A percentile compares a stretch with the other conserved stretches of the same genome.
Evolutionary conservation across 805 yeast genomes (phyloP).

Genomic region (Geotrichum ghanense): DNA sequence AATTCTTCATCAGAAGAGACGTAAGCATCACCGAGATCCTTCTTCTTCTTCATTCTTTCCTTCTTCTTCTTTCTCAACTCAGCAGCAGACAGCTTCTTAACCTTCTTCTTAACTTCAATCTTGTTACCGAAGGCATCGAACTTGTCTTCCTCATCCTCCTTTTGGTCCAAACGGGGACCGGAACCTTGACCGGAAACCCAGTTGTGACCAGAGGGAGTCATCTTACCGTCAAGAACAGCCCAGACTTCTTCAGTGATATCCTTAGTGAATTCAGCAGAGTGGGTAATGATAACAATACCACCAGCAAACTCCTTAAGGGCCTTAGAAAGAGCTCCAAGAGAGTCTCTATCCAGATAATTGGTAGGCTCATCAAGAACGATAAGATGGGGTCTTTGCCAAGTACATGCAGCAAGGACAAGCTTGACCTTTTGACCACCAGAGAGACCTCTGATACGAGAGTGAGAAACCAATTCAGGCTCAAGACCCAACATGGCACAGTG

Average conservation of each 20-base stretch:
- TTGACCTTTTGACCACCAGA: constrained; percentile 99
- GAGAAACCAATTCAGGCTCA: constrained; percentile 98
- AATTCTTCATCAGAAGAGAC: constrained; percentile 93
- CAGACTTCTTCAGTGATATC: constrained; percentile 99
- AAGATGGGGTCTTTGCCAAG: constrained; percentile 99
- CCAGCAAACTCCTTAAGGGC: constrained; percentile 98
- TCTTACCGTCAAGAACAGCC: constrained; percentile 96
- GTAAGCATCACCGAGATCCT: constrained; percentile 98
- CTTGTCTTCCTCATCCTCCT: constrained; percentile 89
- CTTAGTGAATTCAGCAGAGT: constrained; percentile 99
- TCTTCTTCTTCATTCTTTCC: constrained; percentile 99
- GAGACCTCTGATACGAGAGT: constrained; percentile 99
- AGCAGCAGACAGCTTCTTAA: constrained; percentile 94
- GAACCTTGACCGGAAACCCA: constrained; percentile 99
- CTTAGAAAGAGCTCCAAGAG: constrained; percentile 98
- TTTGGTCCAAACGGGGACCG: constrained; percentile 98
- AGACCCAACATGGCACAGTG: constrained; percentile 98
- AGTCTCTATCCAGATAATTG: constrained; percentile 97
- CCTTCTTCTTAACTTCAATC: constrained; percentile 93
- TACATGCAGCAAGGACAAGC: constrained; percentile 98
- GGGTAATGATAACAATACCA: constrained; percentile 99
- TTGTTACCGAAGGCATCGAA: constrained; percentile 99
- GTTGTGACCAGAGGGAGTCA: constrained; percentile 99
- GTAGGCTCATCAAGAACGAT: constrained; percentile 99
- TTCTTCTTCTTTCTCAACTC: constrained; percentile 99